Evolutionary conservation across 2,329 filamentous ascomycete genomes (phyloP).

Genomic region (Teratosphaeriaceae sp.): DNA sequence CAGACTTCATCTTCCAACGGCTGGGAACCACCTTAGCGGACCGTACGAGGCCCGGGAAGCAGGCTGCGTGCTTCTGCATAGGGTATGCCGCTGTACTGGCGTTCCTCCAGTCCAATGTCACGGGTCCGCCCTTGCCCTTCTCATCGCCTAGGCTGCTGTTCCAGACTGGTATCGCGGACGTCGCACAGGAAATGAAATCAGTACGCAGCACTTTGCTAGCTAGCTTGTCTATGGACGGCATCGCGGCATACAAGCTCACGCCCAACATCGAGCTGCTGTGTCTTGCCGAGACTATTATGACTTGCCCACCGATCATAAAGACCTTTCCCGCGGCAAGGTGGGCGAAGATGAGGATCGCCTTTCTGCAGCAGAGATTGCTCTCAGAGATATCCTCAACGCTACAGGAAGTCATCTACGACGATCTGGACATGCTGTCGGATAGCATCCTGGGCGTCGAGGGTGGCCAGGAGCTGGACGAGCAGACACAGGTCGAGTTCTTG

Average conservation of each 20-base stretch:
- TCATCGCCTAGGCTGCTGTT: slow-evolving; percentile 45
- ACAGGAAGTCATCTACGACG: slow-evolving; percentile 54
- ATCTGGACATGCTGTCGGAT: slow-evolving; percentile 51
- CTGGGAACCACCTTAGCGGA: slow-evolving; percentile 32
- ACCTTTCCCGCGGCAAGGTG: slow-evolving; percentile 48
- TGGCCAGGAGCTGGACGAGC: slow-evolving; percentile 3
- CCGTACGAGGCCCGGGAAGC: slow-evolving; percentile 33
- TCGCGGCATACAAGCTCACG: slow-evolving; percentile 77
- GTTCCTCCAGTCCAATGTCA: slow-evolving; percentile 83
- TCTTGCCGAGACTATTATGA: slow-evolving; percentile 59
- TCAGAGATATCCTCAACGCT: slow-evolving; percentile 56
- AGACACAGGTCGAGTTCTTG: slow-evolving; percentile 61
- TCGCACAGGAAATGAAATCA: slow-evolving; percentile 30
- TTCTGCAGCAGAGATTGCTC: slow-evolving; percentile 64
- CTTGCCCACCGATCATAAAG: slow-evolving; percentile 40
- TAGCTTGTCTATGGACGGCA: slow-evolving; percentile 71
- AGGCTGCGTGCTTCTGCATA: slow-evolving; percentile 45
- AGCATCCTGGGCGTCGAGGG: slow-evolving; percentile 22
- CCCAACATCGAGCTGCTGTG: slow-evolving; percentile 79
- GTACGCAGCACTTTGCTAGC: slow-evolving; percentile 57
- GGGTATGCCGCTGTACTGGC: slow-evolving; percentile 65
- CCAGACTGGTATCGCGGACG: slow-evolving; percentile 38
- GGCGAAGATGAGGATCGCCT: slow-evolving; percentile 63
- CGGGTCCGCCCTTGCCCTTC: slow-evolving; percentile 70
- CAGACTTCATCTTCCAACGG: slow-evolving; percentile 40